Percentiles rank a stretch among this genome's conserved stretches.
These are phyloP conservation scores for Earliella scabrosa DNA, from an alignment of 1,284 basidiomycete genomes.

Conservation along the genomic window DNA sequence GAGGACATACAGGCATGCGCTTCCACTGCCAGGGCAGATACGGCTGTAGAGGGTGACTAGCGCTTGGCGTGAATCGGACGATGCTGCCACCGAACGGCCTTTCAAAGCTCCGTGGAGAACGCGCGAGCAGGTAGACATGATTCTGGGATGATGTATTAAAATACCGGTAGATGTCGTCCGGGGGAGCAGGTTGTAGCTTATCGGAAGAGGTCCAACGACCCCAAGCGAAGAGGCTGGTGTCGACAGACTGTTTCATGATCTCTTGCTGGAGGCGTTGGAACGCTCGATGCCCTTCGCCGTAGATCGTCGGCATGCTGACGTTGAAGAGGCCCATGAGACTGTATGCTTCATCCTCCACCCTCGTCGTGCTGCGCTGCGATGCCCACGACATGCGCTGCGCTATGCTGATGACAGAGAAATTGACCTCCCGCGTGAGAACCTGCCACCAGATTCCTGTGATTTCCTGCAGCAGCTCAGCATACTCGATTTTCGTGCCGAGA, in stretches of 20 bases:
- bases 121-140: no score
- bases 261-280: constrained; percentile 6
- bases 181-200: no score
- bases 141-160: no score
- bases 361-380: background rate
- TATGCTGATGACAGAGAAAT: background rate
- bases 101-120: no score
- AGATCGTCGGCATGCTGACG: constrained; percentile 8
- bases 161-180: no score
- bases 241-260: constrained; percentile 1
- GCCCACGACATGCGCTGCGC: constrained; percentile 5
- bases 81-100: no score
- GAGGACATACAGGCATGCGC: no score
- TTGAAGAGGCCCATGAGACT: constrained; percentile 9
- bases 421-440: background rate
- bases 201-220: background rate
- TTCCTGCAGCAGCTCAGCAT: background rate
- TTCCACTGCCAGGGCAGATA: no score
- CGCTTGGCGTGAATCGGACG: no score
- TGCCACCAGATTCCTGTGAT: background rate
- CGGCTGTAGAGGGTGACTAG: no score
- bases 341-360: constrained; percentile 8
- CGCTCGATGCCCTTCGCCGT: constrained; percentile 5
- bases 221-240: constrained; percentile 5
- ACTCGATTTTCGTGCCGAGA: background rate